Evolutionary conservation across 441 rosid genomes (phyloP), one percentile per base, ranked within the genome.

Genomic region (Breynia disticha): DNA sequence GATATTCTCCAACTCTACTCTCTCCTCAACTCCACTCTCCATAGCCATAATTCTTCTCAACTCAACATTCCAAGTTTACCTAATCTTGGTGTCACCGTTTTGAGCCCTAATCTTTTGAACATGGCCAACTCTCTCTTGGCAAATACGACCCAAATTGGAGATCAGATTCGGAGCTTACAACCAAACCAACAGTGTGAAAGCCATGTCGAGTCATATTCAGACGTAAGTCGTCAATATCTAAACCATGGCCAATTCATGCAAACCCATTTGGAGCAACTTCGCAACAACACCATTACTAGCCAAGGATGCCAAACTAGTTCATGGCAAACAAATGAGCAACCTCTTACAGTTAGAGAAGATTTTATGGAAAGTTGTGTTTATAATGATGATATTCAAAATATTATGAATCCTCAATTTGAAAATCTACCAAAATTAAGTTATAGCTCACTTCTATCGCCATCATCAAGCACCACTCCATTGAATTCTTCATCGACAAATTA

Each of bases 1-100:
- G 85, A 79, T 74, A 81, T 83, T 56, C 83, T 76, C 24, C 79
- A 82, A 38, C 84, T 83, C 60, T 75, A 71, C 41, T 76, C 95
- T 1, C 20, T 70, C 47, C 71, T 87, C 19, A 59, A 60, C 52
- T 75, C 86, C 39, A 59, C 75, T 19, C 65, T 78, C 43, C 63
- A 59, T 62, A 68, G 60, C 54, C 61, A 59, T 62, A 68, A 61
- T 50, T 50, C 67, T 48, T 61, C 77, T 20, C 68, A 77, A 0
- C 61, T 65, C 20, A 69, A 60, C 49, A 46, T 57, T 16, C 56
- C 79, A 2, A 62, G 48, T 47, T 68, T 66, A 56, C 60, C 35
- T 28, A 28, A 28, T 28, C 2, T 63, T 44, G 73, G 73, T 35
- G 75, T 68, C 19, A 52, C 76, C 48, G 38, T 69, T 1, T 21